Base-by-base conservation (phyloP, 1,284 basidiomycete species). In the Phellinidium pouzarii region DNA sequence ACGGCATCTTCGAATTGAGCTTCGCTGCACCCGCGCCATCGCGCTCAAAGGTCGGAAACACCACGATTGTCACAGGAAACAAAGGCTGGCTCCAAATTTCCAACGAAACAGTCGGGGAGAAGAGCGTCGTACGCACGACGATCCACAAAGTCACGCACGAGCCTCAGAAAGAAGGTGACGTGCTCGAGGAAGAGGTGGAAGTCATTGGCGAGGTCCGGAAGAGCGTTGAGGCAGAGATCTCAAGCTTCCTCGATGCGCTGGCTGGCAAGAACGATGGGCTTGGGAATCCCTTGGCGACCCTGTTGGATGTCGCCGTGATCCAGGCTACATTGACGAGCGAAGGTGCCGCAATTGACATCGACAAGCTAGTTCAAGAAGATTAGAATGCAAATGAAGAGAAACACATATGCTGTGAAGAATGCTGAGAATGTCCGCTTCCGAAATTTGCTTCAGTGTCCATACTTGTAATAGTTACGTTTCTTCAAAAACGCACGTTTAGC, bases 261-360 rank as follows among this genome's bases (percentile, higher is more conserved):
- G 60, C 62, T 1, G 70, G 71, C 2, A 63, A 71, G 47, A 67
- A 62, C 31, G 65, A 73, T 57, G 74, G 70, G 4, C 50, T 80
- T 19, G 82, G 84, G 17, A 68, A 73, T 48, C 82, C 82, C 19
- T 58, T 68, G 36, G 76, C 68, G 11, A 80, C 87, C 22, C 68
- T 93, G 53, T 71, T 71, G 58, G 89, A 92, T 63, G 80, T 92
- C 22, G 84, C 83, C 27, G 73, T 91, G 59, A 83, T 92, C 58
- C 72, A 93, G 68, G 87, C 84, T n/a, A 77, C 78, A 36, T 70
- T 92, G 67, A 80, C 75, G 42, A 89, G 86, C 61, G 67, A 77
- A 14, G 89, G 90, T 1, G 61, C 69, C 51, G 64, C 77, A 45
- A 71, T 88, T 7, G 78, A 85, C 62, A 68, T 91, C 50, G 69